These are phyloP conservation scores for Stereocaulon alpinum DNA, from an alignment of 495 filamentous ascomycete species.

Conservation along the genomic window DNA sequence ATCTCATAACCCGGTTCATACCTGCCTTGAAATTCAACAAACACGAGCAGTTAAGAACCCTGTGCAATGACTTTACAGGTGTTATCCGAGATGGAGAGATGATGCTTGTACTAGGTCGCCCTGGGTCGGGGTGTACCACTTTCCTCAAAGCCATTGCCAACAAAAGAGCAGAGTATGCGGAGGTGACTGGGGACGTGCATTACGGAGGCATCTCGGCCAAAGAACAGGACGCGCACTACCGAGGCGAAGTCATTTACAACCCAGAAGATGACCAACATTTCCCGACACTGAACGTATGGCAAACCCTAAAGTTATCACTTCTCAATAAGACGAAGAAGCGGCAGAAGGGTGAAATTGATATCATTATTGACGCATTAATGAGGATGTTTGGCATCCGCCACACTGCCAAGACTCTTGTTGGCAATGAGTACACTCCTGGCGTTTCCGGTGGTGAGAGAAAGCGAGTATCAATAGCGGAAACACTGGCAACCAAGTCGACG, in stretches of 20 bases:
- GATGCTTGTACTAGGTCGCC: conserved; percentile 74
- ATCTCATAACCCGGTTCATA: conserved; percentile 52
- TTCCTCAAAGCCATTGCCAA: conserved; percentile 73
- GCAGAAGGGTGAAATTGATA: conserved; percentile 52
- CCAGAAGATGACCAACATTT: conserved; percentile 75
- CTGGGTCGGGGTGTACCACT: conserved; percentile 71
- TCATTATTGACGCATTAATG: conserved; percentile 53
- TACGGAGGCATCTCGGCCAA: conserved; percentile 68
- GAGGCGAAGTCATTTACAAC: conserved; percentile 77
- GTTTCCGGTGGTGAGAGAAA: conserved; percentile 65
- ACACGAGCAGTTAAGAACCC: conserved; percentile 41
- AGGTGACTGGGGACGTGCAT: conserved; percentile 58
- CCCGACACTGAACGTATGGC: conserved; percentile 65
- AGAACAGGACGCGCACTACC: conserved; percentile 57
- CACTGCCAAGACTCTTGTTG: conserved; percentile 73
- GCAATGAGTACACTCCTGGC: conserved; percentile 71
- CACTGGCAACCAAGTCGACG: conserved; percentile 53
- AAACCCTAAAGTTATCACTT: conserved; percentile 73
- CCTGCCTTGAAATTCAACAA: conserved; percentile 49
- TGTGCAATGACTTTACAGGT: conserved; percentile 73
- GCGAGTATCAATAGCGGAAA: conserved; percentile 61
- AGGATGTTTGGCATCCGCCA: conserved; percentile 72
- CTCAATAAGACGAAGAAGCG: conserved; percentile 75
- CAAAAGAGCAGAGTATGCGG: conserved; percentile 52
- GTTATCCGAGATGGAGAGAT: conserved; percentile 68